A percentile compares a stretch with the other conserved stretches of the same genome.
Conservation (phyloP, 371 early-diverging fungal species). For the Umbelopsis sp. region DNA sequence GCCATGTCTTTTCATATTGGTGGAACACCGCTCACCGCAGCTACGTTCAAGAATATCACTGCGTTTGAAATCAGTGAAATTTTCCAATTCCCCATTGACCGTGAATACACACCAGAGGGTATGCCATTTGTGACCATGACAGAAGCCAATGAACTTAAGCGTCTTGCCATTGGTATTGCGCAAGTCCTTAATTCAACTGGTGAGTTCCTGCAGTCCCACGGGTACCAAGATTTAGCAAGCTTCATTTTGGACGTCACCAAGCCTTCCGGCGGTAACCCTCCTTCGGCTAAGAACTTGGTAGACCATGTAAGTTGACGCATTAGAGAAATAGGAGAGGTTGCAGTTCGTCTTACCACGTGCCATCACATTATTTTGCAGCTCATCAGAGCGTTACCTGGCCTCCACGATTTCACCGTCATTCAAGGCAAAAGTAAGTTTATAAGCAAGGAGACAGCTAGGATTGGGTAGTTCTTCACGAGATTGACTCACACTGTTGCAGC, state of each 20-base stretch:
- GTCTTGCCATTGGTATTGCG: slow-evolving; percentile 68
- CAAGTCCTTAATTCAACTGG: slow-evolving; percentile 75
- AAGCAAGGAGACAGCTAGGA: not conserved
- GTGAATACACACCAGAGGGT: slow-evolving; percentile 59
- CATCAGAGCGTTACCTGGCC: slow-evolving; percentile 66
- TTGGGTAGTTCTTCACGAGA: not conserved
- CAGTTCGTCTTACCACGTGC: too few species aligned
- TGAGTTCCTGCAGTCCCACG: slow-evolving; percentile 50
- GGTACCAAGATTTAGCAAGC: slow-evolving; percentile 66
- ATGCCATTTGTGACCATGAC: slow-evolving; percentile 69
- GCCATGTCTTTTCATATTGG: slow-evolving; percentile 82
- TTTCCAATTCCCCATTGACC: slow-evolving; percentile 66
- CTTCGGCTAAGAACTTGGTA: slow-evolving; percentile 58
- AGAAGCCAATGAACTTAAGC: slow-evolving; percentile 65
- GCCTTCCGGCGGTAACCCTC: slow-evolving; percentile 32
- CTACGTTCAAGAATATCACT: slow-evolving; percentile 46
- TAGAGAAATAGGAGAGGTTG: not conserved
- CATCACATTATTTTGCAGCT: slow-evolving; percentile 27
- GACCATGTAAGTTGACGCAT: slow-evolving; percentile 27
- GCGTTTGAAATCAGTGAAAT: slow-evolving; percentile 54
- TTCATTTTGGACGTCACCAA: slow-evolving; percentile 71
- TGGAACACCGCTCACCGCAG: slow-evolving; percentile 47
- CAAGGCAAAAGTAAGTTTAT: slow-evolving; percentile 36
- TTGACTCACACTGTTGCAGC: slow-evolving; percentile 19
- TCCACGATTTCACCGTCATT: slow-evolving; percentile 60